These are phyloP conservation scores for Tripidium arundinaceum DNA, from an alignment of 202 grass and related monocot genomes.

Conservation along the genomic window DNA sequence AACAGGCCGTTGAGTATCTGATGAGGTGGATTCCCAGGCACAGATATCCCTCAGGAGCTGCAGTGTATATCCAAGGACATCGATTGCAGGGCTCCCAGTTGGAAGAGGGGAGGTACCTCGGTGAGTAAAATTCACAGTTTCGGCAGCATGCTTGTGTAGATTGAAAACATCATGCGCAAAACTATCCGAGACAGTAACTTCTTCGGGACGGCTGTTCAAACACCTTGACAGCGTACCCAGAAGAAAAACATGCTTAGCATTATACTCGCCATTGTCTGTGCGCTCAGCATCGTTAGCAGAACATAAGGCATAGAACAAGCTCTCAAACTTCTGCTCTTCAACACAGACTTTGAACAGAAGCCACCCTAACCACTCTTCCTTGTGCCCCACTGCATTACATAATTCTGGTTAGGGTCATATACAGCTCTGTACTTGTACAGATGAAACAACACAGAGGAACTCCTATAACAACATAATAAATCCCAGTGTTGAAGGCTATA, in stretches of 20 bases:
- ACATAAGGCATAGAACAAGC: slow-evolving; percentile 51
- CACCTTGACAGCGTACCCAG: slow-evolving; percentile 63
- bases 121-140: slow-evolving; percentile 57
- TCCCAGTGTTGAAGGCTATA: background rate
- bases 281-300: slow-evolving; percentile 28
- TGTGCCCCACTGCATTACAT: slow-evolving; percentile 52
- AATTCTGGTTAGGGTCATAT: slow-evolving; percentile 20
- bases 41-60: slow-evolving; percentile 78
- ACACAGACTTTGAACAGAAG: slow-evolving; percentile 83
- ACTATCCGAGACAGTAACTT: slow-evolving; percentile 47
- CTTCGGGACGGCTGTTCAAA: slow-evolving; percentile 63
- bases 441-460: background rate
- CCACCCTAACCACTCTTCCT: slow-evolving; percentile 93
- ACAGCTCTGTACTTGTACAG: background rate
- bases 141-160: slow-evolving; percentile 50
- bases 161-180: slow-evolving; percentile 59
- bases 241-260: slow-evolving; percentile 59
- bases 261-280: slow-evolving; percentile 26
- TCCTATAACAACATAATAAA: background rate
- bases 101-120: slow-evolving; percentile 49
- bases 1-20: slow-evolving; percentile 30
- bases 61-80: slow-evolving; percentile 79
- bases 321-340: slow-evolving; percentile 58
- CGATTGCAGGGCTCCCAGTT: slow-evolving; percentile 47
- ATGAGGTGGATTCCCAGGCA: slow-evolving; percentile 62